A percentile compares a stretch with the other conserved stretches of the same genome.
Conservation (phyloP, 768 basidiomycete genomes). For the Tricholoma furcatifolium region DNA sequence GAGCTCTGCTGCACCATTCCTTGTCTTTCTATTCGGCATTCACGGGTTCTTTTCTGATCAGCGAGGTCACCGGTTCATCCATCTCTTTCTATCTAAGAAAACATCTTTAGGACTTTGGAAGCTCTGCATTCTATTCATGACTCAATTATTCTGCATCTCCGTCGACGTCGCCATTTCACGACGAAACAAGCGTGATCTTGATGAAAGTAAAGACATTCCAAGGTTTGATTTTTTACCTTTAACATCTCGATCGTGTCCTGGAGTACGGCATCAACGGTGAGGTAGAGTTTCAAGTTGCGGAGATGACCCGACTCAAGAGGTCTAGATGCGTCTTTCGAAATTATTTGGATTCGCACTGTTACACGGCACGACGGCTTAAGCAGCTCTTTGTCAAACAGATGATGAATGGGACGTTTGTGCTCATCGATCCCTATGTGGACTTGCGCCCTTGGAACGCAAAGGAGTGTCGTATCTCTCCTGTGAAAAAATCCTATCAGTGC, state of each 20-base stretch:
- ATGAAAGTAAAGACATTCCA: too few relatives aligned
- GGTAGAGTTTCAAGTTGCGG: background rate
- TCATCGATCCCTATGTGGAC: too few relatives aligned
- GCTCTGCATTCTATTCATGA: background rate
- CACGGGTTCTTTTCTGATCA: slow-evolving; percentile 15
- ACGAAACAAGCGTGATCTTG: too few relatives aligned
- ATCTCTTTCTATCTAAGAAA: slow-evolving; percentile 1
- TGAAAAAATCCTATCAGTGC: slow-evolving; percentile 5
- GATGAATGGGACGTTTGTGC: slow-evolving; percentile 1
- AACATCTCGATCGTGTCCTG: background rate
- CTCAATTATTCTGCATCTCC: background rate
- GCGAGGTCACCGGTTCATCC: slow-evolving; percentile 6
- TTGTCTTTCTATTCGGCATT: slow-evolving; percentile 9
- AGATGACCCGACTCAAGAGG: background rate
- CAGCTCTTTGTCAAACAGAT: too few relatives aligned
- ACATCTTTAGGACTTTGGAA: background rate
- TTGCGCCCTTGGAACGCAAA: too few relatives aligned
- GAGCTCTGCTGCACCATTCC: background rate
- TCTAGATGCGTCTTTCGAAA: background rate
- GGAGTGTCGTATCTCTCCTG: background rate
- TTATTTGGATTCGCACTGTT: background rate
- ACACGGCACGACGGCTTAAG: too few relatives aligned
- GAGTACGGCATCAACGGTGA: slow-evolving; percentile 1
- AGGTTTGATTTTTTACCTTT: background rate
- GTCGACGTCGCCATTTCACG: too few relatives aligned